These are phyloP conservation scores for Schwanniomyces vanrijiae DNA, from an alignment of 805 yeast species.

Conservation along the genomic window DNA sequence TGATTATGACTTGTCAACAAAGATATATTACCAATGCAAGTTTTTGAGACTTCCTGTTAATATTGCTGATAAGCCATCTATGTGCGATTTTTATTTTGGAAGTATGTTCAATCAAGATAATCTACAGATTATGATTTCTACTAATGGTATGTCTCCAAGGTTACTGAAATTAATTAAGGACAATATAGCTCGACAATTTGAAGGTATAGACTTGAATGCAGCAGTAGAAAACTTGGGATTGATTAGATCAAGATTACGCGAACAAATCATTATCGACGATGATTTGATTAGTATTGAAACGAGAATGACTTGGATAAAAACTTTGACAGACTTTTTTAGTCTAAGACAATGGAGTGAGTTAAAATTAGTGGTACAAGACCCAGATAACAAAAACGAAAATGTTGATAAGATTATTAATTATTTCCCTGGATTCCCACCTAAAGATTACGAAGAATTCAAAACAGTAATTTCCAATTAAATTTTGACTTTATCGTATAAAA, in stretches of 20 bases:
- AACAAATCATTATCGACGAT: slow-evolving; percentile 41
- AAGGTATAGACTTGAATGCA: slow-evolving; percentile 47
- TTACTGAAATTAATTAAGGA: slow-evolving; percentile 55
- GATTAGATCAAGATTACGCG: slow-evolving; percentile 52
- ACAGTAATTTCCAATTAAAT: slow-evolving; percentile 7
- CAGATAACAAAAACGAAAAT: slow-evolving; percentile 13
- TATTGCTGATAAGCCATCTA: slow-evolving; percentile 81
- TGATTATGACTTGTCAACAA: slow-evolving; percentile 58
- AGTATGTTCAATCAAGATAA: slow-evolving; percentile 72
- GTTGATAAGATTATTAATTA: slow-evolving; percentile 43
- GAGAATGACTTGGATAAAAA: slow-evolving; percentile 72
- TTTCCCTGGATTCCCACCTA: slow-evolving; percentile 55
- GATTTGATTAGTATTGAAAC: slow-evolving; percentile 51
- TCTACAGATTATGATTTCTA: slow-evolving; percentile 76
- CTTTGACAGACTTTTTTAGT: slow-evolving; percentile 58
- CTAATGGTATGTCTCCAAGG: slow-evolving; percentile 81
- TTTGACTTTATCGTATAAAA: no score
- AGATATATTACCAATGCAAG: slow-evolving; percentile 53
- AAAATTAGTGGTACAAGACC: slow-evolving; percentile 26
- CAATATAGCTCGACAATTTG: slow-evolving; percentile 51
- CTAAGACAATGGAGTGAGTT: slow-evolving; percentile 59
- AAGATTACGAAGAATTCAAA: slow-evolving; percentile 16
- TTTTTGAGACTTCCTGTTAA: slow-evolving; percentile 59
- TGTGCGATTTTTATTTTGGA: slow-evolving; percentile 86
- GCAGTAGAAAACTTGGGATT: slow-evolving; percentile 63